Evolutionary conservation across 2,329 filamentous ascomycete genomes (phyloP), one percentile per base, ranked within the genome.

Genomic region (Colletotrichum sojae): DNA sequence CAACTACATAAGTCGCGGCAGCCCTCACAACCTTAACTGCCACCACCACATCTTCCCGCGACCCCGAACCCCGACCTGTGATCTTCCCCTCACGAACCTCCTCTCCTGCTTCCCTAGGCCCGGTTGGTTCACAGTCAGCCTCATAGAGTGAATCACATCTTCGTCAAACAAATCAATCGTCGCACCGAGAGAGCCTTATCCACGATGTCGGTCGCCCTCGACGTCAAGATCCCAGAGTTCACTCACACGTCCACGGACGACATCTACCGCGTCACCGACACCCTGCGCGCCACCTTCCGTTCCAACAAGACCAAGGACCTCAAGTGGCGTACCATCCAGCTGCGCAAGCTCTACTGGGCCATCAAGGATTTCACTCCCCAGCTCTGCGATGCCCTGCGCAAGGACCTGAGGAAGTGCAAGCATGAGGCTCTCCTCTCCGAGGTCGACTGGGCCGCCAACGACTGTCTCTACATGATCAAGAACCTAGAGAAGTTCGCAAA

Each of bases 331-430:
- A 85, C 95, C 71, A 86, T 89, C 63, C 96, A 98, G 86, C 89
- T 99, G 70, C 92, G 95, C 75, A 95, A 94, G 86, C 90, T 98
- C 65, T 98, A 97, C 85, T 98, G 96, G 96, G 94, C 89, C 8
- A 80, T 98, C 73, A 90, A 90, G 73, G 95, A 98, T 84, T 91
- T 93, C 78, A 87, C 90, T 65, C 84, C 89, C 53, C 88, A 91
- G 74, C 86, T 98, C 70, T 78, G 89, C 73, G 92, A 94, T 78
- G 94, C 95, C 22, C 88, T 94, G 77, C 86, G 88, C 77, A 85
- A 88, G 74, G 96, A 99, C 77, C 83, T 98, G 72, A 88, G 89
- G 78, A 97, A 97, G 85, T 88, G 91, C 66, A 80, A 83, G 40
- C 94, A 91, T 78, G 96, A 98, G 84, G 84, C 92, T 36, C 84